Evolutionary conservation across 495 filamentous ascomycete genomes (phyloP), one percentile per base, ranked within the genome.

Genomic region (Talaromyces ruber): DNA sequence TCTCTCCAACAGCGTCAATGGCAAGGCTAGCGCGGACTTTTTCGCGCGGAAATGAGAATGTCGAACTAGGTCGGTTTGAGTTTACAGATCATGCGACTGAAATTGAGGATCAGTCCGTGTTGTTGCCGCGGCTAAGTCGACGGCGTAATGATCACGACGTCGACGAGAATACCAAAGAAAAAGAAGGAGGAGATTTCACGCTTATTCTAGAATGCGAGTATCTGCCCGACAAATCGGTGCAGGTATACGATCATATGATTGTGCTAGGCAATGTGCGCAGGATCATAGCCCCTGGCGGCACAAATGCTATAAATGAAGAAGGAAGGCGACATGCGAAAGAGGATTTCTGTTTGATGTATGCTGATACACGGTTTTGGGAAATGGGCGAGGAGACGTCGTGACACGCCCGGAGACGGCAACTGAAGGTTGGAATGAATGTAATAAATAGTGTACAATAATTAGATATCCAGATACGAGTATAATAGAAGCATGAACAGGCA

Each of bases 221-320:
- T 24, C 67, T 72, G 24, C 72, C 72, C 21, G 62, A 62, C 6
- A 55, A 75, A 25, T 68, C 66, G 47, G 68, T 80, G 21, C 71
- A 78, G 58, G 72, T 80, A 6, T 65, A 75, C 29, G 76, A 80
- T 62, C 76, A 80, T 63, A 76, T 76, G 11, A 74, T 80, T 60
- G 68, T 79, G 1, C 64, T 79, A 18, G 77, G 76, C 0, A 70
- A 63, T 8, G 71, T 79, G 32, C 63, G 76, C 0, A 63, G 70
- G 21, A 65, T 64, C 22, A 53, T 70, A 58, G 12, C 25, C 18
- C 37, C 21, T 52, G 4, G 52, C 43, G 26, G 54, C 12, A 0
- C 25, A 54, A 26, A 16, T 39, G 30, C 56, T 39, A 11, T 16
- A 39, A 58, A 62, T 21, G n/a, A n/a, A 52, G 52, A 5, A 53